These are phyloP conservation scores for Irpex sp. DNA, from an alignment of 1,284 basidiomycete species.

Conservation along the genomic window DNA sequence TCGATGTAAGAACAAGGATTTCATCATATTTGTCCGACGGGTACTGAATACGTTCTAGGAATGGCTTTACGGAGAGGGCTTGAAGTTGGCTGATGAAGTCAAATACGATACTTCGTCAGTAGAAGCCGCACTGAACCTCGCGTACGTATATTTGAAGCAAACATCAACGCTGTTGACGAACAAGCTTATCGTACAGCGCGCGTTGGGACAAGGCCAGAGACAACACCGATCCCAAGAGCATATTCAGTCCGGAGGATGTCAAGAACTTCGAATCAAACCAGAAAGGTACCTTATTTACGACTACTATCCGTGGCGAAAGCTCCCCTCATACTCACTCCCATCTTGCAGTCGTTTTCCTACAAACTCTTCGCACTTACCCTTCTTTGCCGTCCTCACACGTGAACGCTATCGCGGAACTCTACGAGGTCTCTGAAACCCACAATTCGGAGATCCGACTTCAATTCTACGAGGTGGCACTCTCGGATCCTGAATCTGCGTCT, in stretches of 20 bases:
- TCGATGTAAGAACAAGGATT: constrained; percentile 49
- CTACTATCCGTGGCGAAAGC: not conserved
- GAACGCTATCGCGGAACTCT: constrained; percentile 47
- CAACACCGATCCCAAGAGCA: not conserved
- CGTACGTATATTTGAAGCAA: not conserved
- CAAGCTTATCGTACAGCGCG: not conserved
- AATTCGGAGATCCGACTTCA: constrained; percentile 71
- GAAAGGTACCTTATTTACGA: constrained; percentile 38
- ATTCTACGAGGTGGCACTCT: constrained; percentile 62
- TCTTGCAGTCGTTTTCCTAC: constrained; percentile 64
- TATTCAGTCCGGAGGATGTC: constrained; percentile 50
- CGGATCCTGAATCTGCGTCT: constrained; percentile 41
- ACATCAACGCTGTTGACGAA: too few species aligned
- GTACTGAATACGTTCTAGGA: constrained; percentile 38
- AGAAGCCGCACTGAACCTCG: constrained; percentile 21
- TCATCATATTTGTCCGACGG: not conserved
- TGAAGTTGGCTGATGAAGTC: constrained; percentile 73
- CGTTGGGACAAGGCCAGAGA: constrained; percentile 2
- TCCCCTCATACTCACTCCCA: not conserved
- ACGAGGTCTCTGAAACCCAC: constrained; percentile 43
- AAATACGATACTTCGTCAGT: constrained; percentile 83
- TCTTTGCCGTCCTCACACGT: constrained; percentile 49
- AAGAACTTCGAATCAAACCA: constrained; percentile 61
- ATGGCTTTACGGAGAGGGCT: constrained; percentile 83
- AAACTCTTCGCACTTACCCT: constrained; percentile 52